Evolutionary conservation across 371 early-diverging fungal species (phyloP).

Genomic region (Thermomucor indicae-seudaticae): DNA sequence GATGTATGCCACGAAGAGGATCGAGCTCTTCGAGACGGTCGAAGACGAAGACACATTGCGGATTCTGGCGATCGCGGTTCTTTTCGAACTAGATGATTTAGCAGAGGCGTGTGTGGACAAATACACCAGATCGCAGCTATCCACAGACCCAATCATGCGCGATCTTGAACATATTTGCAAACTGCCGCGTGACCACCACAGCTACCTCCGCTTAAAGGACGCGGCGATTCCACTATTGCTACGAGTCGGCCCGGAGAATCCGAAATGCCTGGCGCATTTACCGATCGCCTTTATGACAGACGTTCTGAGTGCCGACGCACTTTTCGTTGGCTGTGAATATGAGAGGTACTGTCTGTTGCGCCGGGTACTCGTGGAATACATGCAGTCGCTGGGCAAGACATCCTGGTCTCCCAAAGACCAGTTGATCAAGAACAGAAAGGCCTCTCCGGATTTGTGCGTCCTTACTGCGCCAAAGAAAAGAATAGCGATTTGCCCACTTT

Average conservation of each 20-base stretch:
- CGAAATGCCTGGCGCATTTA: slow-evolving; percentile 23
- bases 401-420: slow-evolving; percentile 35
- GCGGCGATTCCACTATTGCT: slow-evolving; percentile 35
- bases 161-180: slow-evolving; percentile 44
- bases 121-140: slow-evolving; percentile 28
- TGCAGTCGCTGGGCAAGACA: slow-evolving; percentile 40
- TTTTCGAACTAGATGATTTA: slow-evolving; percentile 34
- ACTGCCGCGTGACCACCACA: slow-evolving; percentile 23
- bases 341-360: slow-evolving; percentile 34
- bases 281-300: slow-evolving; percentile 47
- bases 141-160: slow-evolving; percentile 27
- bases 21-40: slow-evolving; percentile 11
- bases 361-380: slow-evolving; percentile 25
- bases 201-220: slow-evolving; percentile 34
- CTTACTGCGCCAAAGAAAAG: too few species aligned
- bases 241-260: slow-evolving; percentile 31
- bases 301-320: slow-evolving; percentile 35
- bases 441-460: too few species aligned
- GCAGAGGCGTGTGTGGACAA: slow-evolving; percentile 27
- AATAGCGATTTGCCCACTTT: too few species aligned
- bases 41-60: slow-evolving; percentile 31
- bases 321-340: slow-evolving; percentile 35
- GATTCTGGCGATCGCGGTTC: slow-evolving; percentile 28
- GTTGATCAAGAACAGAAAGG: slow-evolving; percentile 36
- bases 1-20: slow-evolving; percentile 28